Conservation (phyloP, 2,329 filamentous ascomycete genomes). For the Neodidymelliopsis sp. region DNA sequence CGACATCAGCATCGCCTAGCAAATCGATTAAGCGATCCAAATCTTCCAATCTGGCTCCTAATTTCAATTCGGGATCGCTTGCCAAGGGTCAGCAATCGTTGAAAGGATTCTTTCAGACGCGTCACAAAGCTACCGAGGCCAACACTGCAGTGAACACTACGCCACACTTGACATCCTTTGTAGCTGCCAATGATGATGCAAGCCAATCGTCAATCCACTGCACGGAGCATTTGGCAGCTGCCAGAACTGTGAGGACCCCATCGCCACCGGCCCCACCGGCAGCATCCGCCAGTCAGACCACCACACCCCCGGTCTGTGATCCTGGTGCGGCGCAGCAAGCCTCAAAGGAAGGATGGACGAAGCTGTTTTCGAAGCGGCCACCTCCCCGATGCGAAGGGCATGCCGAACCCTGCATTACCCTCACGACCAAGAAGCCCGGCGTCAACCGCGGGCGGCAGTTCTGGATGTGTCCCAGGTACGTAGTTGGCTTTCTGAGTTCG, state of each 20-base stretch:
- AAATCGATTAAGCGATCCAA: slow-evolving; percentile 60
- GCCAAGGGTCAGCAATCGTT: slow-evolving; percentile 68
- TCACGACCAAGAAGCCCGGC: slow-evolving; percentile 88
- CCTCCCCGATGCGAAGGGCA: slow-evolving; percentile 83
- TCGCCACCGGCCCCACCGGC: slow-evolving; percentile 7
- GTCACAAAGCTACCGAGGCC: slow-evolving; percentile 40
- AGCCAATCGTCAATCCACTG: slow-evolving; percentile 8
- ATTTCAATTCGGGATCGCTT: slow-evolving; percentile 31
- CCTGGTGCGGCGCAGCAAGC: slow-evolving; percentile 61
- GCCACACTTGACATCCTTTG: slow-evolving; percentile 4
- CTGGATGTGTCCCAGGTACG: slow-evolving; percentile 71
- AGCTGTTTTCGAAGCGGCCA: slow-evolving; percentile 77
- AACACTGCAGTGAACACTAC: slow-evolving; percentile 6
- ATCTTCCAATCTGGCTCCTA: slow-evolving; percentile 35
- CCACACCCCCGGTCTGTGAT: slow-evolving; percentile 19
- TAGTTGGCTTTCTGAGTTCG: slow-evolving; percentile 24
- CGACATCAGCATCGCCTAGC: slow-evolving; percentile 26
- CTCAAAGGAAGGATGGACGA: slow-evolving; percentile 83
- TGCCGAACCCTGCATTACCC: slow-evolving; percentile 81
- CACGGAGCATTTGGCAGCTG: slow-evolving; percentile 5
- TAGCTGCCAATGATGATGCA: slow-evolving; percentile 4
- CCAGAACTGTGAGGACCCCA: slow-evolving; percentile 6
- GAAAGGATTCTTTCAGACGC: slow-evolving; percentile 73
- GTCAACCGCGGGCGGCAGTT: slow-evolving; percentile 75
- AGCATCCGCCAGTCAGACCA: slow-evolving; percentile 7